Base-by-base conservation (phyloP, 108 stramenopile species). In the Skeletonema marinoi region DNA sequence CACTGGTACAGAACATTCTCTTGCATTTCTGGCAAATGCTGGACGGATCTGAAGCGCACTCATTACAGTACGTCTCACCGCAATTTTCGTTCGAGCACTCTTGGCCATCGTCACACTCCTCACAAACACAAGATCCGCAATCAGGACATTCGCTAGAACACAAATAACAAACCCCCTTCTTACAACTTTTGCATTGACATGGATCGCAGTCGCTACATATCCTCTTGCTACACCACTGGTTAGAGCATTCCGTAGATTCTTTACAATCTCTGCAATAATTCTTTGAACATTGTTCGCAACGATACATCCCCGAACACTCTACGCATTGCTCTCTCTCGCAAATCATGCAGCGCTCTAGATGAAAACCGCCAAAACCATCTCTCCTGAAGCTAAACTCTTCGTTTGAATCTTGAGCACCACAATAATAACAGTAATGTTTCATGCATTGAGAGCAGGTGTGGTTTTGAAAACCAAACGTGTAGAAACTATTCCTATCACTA, bases 361-460 rank as follows among this genome's bases (percentile, higher is more conserved):
- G 13, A 31, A 13, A 13, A 11, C 1, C 56, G 12, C 33, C 66
- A n/a, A 58, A n/a, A 11, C 13, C 12, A n/a, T 6, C 1, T n/a
- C 5, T 5, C 13, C 33, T 8, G 14, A 4, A 1, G 1, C 0
- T 25, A 25, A 25, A 25, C 25, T 25, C 25, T 25, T 25, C 25
- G 25, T 25, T 25, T 25, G 25, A 25, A 25, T 25, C 25, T 25
- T 25, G 0, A 25, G 0, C 0, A 25, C 25, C 25, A 25, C 13
- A 48, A 11, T 16, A 16, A n/a, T 48, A 29, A 14, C 66, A 68
- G 66, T 16, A 68, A 46, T 68, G 46, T 13, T 67, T 39, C n/a
- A 46, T 16, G 66, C 66, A 67, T 46, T 30, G 12, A n/a, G 29
- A 46, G 42, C 66, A 67, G 7, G 66, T 67, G 66, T 67, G 29